Percentiles rank a stretch among this genome's conserved stretches.
Conservation (phyloP, 2,329 filamentous ascomycete species). For the Biscogniauxia sp. region DNA sequence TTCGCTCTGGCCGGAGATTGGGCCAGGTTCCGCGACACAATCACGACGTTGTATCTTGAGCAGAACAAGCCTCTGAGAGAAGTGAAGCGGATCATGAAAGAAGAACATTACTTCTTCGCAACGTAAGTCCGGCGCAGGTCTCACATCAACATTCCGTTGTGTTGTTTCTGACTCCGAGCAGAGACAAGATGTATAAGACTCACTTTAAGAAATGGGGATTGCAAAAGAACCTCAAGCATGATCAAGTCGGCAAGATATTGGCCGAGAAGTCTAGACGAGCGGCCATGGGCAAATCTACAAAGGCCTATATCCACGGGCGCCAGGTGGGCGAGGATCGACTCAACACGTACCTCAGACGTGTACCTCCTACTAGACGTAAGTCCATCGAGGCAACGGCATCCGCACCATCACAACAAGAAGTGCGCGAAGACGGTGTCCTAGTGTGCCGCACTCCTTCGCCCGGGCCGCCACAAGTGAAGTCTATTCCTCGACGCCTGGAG, state of each 20-base stretch:
- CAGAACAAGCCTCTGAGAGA: slow-evolving; percentile 24
- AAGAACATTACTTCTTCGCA: slow-evolving; percentile 22
- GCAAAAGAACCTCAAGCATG: slow-evolving; percentile 23
- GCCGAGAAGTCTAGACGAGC: slow-evolving; percentile 14
- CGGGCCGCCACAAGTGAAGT: not conserved
- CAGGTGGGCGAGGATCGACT: slow-evolving; percentile 18
- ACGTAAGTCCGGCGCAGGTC: slow-evolving; percentile 18
- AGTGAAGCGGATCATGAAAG: slow-evolving; percentile 23
- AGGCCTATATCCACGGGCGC: slow-evolving; percentile 18
- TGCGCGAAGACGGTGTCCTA: slow-evolving; percentile 5
- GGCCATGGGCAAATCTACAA: slow-evolving; percentile 12
- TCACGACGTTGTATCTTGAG: slow-evolving; percentile 20
- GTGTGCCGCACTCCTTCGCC: slow-evolving; percentile 20
- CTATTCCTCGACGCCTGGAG: slow-evolving; percentile 8
- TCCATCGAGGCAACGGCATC: slow-evolving; percentile 11
- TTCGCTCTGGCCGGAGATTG: slow-evolving; percentile 21
- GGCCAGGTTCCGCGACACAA: slow-evolving; percentile 19
- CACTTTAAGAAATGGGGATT: slow-evolving; percentile 24
- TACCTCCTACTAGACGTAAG: slow-evolving; percentile 12
- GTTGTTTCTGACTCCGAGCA: not conserved
- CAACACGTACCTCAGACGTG: slow-evolving; percentile 17
- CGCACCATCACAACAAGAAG: slow-evolving; percentile 2
- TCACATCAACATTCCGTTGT: not conserved
- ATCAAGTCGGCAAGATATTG: slow-evolving; percentile 19
- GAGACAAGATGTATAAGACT: slow-evolving; percentile 25